Evolutionary conservation across 2,329 filamentous ascomycete genomes (phyloP).

Genomic region (Ilyonectria robusta): DNA sequence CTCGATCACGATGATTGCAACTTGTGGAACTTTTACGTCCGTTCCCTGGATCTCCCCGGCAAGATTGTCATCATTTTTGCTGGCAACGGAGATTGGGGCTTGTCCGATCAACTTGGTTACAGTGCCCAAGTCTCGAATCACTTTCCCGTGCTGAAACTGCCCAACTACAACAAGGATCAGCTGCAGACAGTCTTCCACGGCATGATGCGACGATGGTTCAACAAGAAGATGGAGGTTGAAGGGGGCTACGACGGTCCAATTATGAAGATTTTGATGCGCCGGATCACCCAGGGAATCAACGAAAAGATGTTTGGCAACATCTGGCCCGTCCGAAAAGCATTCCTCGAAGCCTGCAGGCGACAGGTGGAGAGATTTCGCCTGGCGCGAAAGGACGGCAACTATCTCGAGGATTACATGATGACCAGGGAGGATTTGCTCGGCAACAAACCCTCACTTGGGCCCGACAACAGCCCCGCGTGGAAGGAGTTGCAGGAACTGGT

Average conservation of each 20-base stretch:
- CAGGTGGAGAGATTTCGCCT: slow-evolving; percentile 70
- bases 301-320: slow-evolving; percentile 80
- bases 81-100: slow-evolving; percentile 58
- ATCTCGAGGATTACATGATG: slow-evolving; percentile 47
- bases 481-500: slow-evolving; percentile 69
- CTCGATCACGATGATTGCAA: slow-evolving; percentile 48
- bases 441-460: slow-evolving; percentile 69
- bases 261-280: slow-evolving; percentile 71
- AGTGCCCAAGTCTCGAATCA: slow-evolving; percentile 51
- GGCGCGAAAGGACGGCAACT: slow-evolving; percentile 49
- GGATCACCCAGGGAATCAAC: slow-evolving; percentile 73
- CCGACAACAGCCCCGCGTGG: slow-evolving; percentile 70
- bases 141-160: slow-evolving; percentile 66
- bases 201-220: slow-evolving; percentile 68
- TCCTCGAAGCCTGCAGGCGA: slow-evolving; percentile 63
- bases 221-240: slow-evolving; percentile 70
- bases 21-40: slow-evolving; percentile 47
- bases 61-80: slow-evolving; percentile 49
- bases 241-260: slow-evolving; percentile 72
- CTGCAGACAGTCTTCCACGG: slow-evolving; percentile 71
- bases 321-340: slow-evolving; percentile 72
- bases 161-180: slow-evolving; percentile 76
- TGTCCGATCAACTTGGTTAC: slow-evolving; percentile 76
- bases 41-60: slow-evolving; percentile 45
- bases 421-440: slow-evolving; percentile 79